phyloP scores from a whole-genome alignment of 2,329 filamentous ascomycete species.

The Chaetothyriales sp. region DNA sequence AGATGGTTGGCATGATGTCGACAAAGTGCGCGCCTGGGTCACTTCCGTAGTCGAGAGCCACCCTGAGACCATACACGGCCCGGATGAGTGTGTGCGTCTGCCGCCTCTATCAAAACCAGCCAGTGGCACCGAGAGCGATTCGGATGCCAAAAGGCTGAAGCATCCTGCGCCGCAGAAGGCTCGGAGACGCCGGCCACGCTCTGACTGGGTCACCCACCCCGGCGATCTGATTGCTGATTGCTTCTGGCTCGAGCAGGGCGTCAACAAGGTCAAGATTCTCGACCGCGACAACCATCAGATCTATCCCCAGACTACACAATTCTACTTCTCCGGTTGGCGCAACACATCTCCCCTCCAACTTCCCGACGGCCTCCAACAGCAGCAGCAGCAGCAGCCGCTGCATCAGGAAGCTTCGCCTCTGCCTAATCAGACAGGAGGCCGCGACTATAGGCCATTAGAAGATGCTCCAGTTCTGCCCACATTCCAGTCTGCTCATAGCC shows the following conservation, averaged over 20 bases:
- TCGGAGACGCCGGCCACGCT: conserved; percentile 51
- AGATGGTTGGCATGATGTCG: conserved; percentile 64
- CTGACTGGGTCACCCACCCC: conserved; percentile 74
- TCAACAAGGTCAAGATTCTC: conserved; percentile 69
- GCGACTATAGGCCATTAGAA: not conserved
- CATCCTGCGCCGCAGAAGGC: not conserved
- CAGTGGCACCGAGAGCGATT: conserved; percentile 11
- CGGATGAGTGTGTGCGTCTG: conserved; percentile 32
- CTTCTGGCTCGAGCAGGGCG: conserved; percentile 74
- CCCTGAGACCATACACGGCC: conserved; percentile 30
- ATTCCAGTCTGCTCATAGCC: conserved; percentile 15
- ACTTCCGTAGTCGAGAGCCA: conserved; percentile 47
- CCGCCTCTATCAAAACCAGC: conserved; percentile 26
- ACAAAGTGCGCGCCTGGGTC: conserved; percentile 62
- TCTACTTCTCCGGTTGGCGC: conserved; percentile 20
- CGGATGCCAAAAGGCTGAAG: conserved; percentile 7
- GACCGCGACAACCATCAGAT: conserved; percentile 64
- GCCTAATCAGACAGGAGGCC: conserved; percentile 6
- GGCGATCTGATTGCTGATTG: conserved; percentile 79
- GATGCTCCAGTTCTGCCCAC: conserved; percentile 8
- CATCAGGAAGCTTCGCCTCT: conserved; percentile 10
- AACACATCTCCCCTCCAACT: conserved; percentile 11
- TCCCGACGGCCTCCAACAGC: conserved; percentile 10
- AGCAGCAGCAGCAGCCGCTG: conserved; percentile 7
- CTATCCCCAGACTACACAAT: conserved; percentile 28